Conservation (phyloP, 306 rosid genomes). For the Fragaria nilgerrensis region DNA sequence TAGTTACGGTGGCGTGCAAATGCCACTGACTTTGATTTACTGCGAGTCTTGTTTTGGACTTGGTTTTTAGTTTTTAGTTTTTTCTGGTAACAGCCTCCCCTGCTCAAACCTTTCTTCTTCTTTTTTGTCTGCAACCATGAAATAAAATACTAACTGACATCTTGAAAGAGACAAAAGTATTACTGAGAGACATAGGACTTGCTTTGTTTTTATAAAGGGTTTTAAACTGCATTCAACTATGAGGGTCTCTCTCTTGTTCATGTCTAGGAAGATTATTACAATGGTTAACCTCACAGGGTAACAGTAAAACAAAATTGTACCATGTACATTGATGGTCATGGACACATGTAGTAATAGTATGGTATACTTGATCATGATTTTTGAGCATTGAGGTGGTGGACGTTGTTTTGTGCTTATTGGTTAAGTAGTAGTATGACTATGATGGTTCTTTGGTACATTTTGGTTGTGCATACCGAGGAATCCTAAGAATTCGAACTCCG, state of each 20-base stretch:
- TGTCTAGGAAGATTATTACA: background rate
- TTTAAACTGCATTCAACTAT: background rate
- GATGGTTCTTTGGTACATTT: background rate
- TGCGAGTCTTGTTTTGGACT: background rate
- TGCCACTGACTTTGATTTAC: background rate
- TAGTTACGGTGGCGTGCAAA: slow-evolving; percentile 3
- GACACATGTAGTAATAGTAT: background rate
- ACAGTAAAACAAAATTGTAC: background rate
- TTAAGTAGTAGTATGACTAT: background rate
- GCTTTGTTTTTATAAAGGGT: background rate
- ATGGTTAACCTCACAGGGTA: background rate
- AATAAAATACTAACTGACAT: background rate
- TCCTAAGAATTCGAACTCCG: background rate
- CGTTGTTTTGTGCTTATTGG: background rate
- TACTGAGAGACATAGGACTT: background rate
- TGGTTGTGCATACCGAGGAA: background rate
- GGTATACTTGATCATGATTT: background rate
- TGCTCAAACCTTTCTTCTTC: background rate
- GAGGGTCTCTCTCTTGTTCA: background rate
- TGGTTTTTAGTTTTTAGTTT: background rate
- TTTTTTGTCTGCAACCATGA: background rate
- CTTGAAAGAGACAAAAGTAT: background rate
- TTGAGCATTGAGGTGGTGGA: background rate
- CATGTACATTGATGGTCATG: background rate
- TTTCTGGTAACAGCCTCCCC: background rate